phyloP scores from a whole-genome alignment of 1,139 yeast species.

The Geotrichum fermentans region DNA sequence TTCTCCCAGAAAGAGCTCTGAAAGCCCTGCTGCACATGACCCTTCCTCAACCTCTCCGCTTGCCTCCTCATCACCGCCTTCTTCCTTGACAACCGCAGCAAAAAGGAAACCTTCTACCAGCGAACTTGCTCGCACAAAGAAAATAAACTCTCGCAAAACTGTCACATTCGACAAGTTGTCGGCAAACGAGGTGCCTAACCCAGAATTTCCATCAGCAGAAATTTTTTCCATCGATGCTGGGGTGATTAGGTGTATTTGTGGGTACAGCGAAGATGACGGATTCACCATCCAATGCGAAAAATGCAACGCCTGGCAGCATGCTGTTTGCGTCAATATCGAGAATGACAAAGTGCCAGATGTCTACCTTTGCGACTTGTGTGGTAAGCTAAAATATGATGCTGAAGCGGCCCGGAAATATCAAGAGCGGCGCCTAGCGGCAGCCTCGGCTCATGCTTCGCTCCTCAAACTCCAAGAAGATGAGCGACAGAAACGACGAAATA shows the following conservation, averaged over 20 bases:
- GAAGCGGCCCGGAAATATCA: conserved; percentile 43
- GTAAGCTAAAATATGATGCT: conserved; percentile 52
- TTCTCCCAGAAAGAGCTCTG: background rate
- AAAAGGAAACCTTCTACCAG: conserved; percentile 1
- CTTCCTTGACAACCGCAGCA: background rate
- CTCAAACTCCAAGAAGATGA: no score
- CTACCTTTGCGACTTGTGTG: conserved; percentile 77
- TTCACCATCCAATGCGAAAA: conserved; percentile 90
- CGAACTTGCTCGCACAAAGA: conserved; percentile 1
- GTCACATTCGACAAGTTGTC: conserved; percentile 8
- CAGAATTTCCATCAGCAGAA: no score
- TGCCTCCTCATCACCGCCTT: background rate
- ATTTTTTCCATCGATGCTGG: conserved; percentile 55
- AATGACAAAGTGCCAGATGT: conserved; percentile 77
- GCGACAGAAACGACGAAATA: no score
- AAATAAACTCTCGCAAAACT: conserved; percentile 9
- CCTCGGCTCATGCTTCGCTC: no score
- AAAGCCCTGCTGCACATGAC: background rate
- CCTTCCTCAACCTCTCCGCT: background rate
- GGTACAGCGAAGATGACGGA: conserved; percentile 86
- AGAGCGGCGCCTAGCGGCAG: no score
- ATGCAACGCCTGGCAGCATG: conserved; percentile 94
- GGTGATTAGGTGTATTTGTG: conserved; percentile 84
- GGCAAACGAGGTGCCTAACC: no score
- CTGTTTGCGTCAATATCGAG: conserved; percentile 75